Percentiles rank a stretch among this genome's conserved stretches.
phyloP scores from a whole-genome alignment of 768 basidiomycete genomes.

The Mycena alexandri region DNA sequence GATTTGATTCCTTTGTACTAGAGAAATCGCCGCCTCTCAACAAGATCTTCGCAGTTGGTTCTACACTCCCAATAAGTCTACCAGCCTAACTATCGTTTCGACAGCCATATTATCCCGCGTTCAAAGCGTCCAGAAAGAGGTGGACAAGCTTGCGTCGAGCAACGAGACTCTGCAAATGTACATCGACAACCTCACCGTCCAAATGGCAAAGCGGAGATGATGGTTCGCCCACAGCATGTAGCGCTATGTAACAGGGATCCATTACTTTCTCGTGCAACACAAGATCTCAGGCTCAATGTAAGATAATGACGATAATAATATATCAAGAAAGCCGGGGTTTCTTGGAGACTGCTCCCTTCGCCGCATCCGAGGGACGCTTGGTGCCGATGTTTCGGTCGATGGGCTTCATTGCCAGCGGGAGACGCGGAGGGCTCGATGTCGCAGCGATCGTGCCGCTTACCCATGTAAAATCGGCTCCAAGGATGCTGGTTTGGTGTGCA shows the following conservation, averaged over 20 bases:
- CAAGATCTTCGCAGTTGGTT: constrained; percentile 80
- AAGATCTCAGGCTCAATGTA: too few relatives aligned
- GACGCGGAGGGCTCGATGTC: background rate
- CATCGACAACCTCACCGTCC: constrained; percentile 89
- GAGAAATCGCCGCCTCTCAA: constrained; percentile 82
- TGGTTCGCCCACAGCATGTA: background rate
- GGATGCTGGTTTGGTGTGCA: background rate
- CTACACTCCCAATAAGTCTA: background rate
- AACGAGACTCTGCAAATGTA: constrained; percentile 91
- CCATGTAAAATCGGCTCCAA: background rate
- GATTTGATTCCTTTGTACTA: constrained; percentile 45
- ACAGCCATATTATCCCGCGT: constrained; percentile 77
- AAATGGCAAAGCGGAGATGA: constrained; percentile 86
- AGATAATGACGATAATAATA: too few relatives aligned
- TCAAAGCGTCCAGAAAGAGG: constrained; percentile 77
- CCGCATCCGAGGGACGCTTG: background rate
- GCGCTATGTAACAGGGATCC: background rate
- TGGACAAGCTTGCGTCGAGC: constrained; percentile 83
- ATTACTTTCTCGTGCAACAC: too few relatives aligned
- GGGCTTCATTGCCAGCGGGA: background rate
- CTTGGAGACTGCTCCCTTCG: background rate
- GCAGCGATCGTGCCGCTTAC: background rate
- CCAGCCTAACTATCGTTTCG: constrained; percentile 15
- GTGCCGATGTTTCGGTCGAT: background rate
- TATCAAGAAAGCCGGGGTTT: background rate